Evolutionary conservation across 2,329 filamentous ascomycete genomes (phyloP).

Genomic region (Monilinia fructigena): DNA sequence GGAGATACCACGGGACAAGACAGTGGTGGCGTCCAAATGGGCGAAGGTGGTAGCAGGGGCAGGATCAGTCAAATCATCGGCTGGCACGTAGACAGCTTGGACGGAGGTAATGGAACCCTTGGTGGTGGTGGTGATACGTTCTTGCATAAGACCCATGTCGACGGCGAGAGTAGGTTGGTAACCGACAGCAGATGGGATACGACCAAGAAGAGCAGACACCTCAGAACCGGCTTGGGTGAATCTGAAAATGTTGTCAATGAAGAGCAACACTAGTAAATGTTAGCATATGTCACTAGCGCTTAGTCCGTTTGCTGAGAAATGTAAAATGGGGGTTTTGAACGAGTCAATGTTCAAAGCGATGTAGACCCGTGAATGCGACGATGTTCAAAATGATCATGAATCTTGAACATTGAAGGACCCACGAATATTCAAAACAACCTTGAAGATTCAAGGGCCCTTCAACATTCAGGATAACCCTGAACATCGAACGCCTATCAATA

Average conservation of each 20-base stretch:
- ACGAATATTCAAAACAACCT: no score
- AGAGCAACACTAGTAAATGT: slow-evolving; percentile 73
- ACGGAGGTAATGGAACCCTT: slow-evolving; percentile 99
- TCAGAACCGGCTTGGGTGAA: slow-evolving; percentile 99
- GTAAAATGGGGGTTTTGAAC: no score
- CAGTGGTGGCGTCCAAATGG: slow-evolving; percentile 99
- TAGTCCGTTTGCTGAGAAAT: no score
- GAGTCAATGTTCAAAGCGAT: no score
- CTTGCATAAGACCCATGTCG: slow-evolving; percentile 99
- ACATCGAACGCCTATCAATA: no score
- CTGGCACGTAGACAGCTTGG: slow-evolving; percentile 99
- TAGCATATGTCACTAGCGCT: slow-evolving; percentile 27
- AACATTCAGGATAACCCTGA: no score
- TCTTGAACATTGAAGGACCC: no score
- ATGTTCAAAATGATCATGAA: no score
- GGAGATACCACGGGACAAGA: slow-evolving; percentile 99
- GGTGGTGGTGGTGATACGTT: slow-evolving; percentile 99
- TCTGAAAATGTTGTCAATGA: slow-evolving; percentile 99
- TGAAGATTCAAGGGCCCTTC: no score
- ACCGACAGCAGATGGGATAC: slow-evolving; percentile 99
- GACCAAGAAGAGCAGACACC: slow-evolving; percentile 97
- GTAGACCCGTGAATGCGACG: no score
- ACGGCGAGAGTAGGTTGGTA: slow-evolving; percentile 98
- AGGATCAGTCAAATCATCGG: slow-evolving; percentile 99
- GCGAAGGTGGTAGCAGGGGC: slow-evolving; percentile 99